Evolutionary conservation across 2,329 filamentous ascomycete species (phyloP).

Genomic region (Fusarium caatingaense): DNA sequence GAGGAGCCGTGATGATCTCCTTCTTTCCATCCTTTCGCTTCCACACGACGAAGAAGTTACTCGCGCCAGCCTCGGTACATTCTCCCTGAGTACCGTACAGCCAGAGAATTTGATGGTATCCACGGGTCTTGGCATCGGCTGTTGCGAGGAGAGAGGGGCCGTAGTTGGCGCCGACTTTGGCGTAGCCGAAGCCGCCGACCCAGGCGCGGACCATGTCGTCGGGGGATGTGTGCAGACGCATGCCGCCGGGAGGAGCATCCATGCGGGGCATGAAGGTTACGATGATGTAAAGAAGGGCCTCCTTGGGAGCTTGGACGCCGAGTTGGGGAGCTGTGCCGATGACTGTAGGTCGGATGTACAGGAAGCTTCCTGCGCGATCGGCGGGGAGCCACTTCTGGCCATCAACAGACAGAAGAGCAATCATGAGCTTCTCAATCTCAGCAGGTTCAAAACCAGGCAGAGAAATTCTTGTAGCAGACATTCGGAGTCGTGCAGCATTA

Average conservation of each 20-base stretch:
- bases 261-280: conserved; percentile 70
- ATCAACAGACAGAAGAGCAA: conserved; percentile 77
- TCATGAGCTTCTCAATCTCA: conserved; percentile 79
- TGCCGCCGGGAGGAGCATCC: conserved; percentile 64
- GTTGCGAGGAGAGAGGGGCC: conserved; percentile 85
- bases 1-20: conserved; percentile 82
- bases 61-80: conserved; percentile 91
- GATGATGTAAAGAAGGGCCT: conserved; percentile 92
- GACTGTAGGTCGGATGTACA: conserved; percentile 89
- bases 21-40: conserved; percentile 62
- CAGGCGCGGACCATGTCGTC: conserved; percentile 90
- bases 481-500: conserved; percentile 74
- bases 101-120: conserved; percentile 95
- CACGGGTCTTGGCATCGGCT: conserved; percentile 75
- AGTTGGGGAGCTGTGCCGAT: conserved; percentile 86
- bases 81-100: conserved; percentile 81
- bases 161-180: conserved; percentile 95
- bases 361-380: conserved; percentile 73
- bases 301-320: conserved; percentile 81
- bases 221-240: conserved; percentile 81
- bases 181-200: conserved; percentile 92
- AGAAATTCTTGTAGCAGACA: conserved; percentile 73
- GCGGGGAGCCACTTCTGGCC: conserved; percentile 83
- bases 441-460: conserved; percentile 78
- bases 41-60: conserved; percentile 92